Evolutionary conservation across 129 eudicot species (phyloP), one percentile per base, ranked within the genome.

Genomic region (Ambrosia artemisiifolia): DNA sequence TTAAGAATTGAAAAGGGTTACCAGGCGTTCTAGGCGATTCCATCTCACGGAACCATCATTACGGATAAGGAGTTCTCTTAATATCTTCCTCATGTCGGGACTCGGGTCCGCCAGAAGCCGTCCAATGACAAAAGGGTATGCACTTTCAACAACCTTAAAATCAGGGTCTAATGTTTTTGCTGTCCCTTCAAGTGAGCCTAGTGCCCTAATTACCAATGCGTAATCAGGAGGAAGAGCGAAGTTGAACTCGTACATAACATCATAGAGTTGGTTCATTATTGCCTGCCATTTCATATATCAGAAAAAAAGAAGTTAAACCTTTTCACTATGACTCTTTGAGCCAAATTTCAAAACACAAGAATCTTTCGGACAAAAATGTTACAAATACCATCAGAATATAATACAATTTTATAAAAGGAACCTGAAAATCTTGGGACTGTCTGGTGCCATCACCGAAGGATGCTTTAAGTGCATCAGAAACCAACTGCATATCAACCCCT

Each of bases 101-200:
- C 84, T 88, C 60, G 98, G 96, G 80, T 94, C 98, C 16, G 76
- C 88, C 82, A 94, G 74, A 47, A 94, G 95, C 74, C 98, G 79
- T 36, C 95, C 98, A 68, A 94, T 85, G 10, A 94, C 93, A 66
- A 90, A 94, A 38, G 98, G 98, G 78, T 94, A 94, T 43, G 98
- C 96, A 77, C 98, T 94, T 81, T 94, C 98, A 46, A 94, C 91
- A 43, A 94, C 98, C 77, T 94, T 90, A 68, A 94, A 94, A 49
- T 86, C 91, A 47, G 98, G 98, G 75, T 94, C 98, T 75, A 94
- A 74, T 11, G 87, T 90, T 81, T 94, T 94, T 56, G 98, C 98
- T 42, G 98, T 94, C 56, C 98, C 98, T 85, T 94, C 98, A 78
- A 94, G 95, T 35, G 98, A 90, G 50, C 98, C 98, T 63, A 94